Evolutionary conservation across 148 eudicot species (phyloP), one percentile per base, ranked within the genome.

Genomic region (Vaccinium vitisidaea): DNA sequence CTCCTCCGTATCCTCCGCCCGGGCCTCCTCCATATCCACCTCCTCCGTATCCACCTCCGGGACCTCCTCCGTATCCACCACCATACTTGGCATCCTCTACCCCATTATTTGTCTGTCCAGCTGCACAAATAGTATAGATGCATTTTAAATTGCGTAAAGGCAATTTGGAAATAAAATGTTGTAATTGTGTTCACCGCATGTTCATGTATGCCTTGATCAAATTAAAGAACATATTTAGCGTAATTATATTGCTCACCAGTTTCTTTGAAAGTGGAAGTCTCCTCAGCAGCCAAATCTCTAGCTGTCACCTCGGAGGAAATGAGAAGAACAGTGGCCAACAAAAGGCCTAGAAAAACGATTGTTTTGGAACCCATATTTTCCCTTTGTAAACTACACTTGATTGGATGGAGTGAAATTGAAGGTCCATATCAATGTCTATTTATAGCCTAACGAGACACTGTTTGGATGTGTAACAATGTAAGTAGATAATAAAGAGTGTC

Each of bases 271-370:
- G 75, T 70, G 32, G 75, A 70, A 70, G 75, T 30, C 39, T 70
- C 46, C 6, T 43, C 46, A 43, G 46, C 82, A 77, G 54, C 75
- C 79, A 73, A 67, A 1, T 80, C 54, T 1, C 82, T 84, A 56
- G 87, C 89, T 30, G 89, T 75, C 48, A 85, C 87, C 81, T 87
- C 85, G 4, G 85, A 76, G 69, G 83, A 8, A 52, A 85, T 78
- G 69, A 87, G 85, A 23, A 87, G 77, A 27, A 76, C 23, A 59
- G 82, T 6, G 30, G 85, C 85, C 59, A 85, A 58, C 16, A 79
- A 65, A 21, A 87, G 85, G 70, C 85, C 80, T n/a, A 87, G 55
- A 19, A 85, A n/a, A 21, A 85, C 16, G 61, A 87, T 5, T 46
- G 65, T 18, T 56, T 79, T 87, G 73, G 87, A 85, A 70, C 76